These are phyloP conservation scores for Sarocladium oryzae DNA, from an alignment of 2,329 filamentous ascomycete species.

Conservation along the genomic window DNA sequence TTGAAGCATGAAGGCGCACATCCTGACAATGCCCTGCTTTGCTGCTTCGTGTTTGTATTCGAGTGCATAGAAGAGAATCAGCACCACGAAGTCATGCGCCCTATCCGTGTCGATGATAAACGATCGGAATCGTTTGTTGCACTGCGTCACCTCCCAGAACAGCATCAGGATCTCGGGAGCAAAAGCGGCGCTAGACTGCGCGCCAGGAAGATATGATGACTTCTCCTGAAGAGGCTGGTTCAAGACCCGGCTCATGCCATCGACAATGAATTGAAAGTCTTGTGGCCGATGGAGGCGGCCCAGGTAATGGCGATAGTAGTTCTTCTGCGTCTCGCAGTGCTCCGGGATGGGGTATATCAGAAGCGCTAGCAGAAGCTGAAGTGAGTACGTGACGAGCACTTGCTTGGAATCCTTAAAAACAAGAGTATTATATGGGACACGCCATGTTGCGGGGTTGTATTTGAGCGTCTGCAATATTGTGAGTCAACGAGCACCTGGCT, in stretches of 20 bases:
- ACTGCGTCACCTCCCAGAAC: constrained; percentile 95
- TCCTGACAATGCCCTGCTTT: constrained; percentile 86
- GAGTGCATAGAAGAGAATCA: constrained; percentile 87
- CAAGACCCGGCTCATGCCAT: constrained; percentile 86
- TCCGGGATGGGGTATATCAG: constrained; percentile 86
- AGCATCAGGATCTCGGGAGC: constrained; percentile 94
- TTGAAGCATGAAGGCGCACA: constrained; percentile 96
- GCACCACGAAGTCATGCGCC: constrained; percentile 84
- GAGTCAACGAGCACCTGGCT: background rate
- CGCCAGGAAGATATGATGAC: constrained; percentile 79
- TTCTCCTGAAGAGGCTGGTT: constrained; percentile 90
- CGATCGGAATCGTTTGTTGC: constrained; percentile 92
- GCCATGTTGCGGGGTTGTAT: constrained; percentile 91
- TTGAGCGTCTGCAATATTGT: constrained; percentile 65
- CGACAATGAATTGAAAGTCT: constrained; percentile 95
- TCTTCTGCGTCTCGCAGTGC: constrained; percentile 59
- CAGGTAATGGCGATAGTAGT: constrained; percentile 89
- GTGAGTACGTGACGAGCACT: constrained; percentile 80
- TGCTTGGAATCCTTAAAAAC: constrained; percentile 89
- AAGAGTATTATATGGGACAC: constrained; percentile 87
- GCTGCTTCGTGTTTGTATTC: constrained; percentile 80
- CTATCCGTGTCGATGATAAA: constrained; percentile 96
- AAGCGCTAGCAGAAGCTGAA: constrained; percentile 83
- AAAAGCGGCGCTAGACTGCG: constrained; percentile 74
- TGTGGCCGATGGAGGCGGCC: constrained; percentile 86